Evolutionary conservation across 352 stramenopile species (phyloP).

Genomic region (Pythium brassicae): DNA sequence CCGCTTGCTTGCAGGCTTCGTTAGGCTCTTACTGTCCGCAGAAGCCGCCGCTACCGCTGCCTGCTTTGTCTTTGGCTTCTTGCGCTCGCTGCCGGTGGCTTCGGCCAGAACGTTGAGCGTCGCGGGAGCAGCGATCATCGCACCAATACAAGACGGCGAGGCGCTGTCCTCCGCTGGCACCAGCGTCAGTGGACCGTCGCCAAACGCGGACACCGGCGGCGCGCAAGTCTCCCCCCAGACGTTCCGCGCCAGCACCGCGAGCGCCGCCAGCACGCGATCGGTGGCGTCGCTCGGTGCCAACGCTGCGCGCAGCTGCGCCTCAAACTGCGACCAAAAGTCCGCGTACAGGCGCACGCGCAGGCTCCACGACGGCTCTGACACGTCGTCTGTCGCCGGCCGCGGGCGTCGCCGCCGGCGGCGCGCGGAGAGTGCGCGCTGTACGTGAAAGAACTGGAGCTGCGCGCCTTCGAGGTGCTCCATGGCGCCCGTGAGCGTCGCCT

Average conservation of each 20-base stretch:
- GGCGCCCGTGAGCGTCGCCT: slow-evolving; percentile 1
- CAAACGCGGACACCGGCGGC: background rate
- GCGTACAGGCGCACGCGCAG: slow-evolving; percentile 10
- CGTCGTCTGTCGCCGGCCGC: background rate
- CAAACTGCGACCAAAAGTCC: slow-evolving; percentile 13
- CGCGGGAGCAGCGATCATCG: background rate
- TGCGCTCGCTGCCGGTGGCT: too few relatives aligned
- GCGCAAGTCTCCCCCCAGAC: slow-evolving; percentile 7
- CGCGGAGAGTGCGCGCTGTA: slow-evolving; percentile 1
- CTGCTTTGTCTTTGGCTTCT: too few relatives aligned
- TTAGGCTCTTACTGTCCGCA: too few relatives aligned
- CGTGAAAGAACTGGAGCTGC: slow-evolving; percentile 9
- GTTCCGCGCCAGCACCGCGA: slow-evolving; percentile 6
- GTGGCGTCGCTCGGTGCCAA: background rate
- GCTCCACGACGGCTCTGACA: slow-evolving; percentile 3
- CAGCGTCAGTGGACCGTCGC: slow-evolving; percentile 3
- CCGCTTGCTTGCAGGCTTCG: too few relatives aligned
- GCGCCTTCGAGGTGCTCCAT: slow-evolving; percentile 12
- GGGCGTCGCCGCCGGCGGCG: background rate
- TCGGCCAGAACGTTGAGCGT: too few relatives aligned
- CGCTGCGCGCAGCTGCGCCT: background rate
- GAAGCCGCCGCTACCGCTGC: too few relatives aligned
- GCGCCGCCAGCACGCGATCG: background rate
- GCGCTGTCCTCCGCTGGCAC: background rate
- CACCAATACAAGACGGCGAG: too few relatives aligned